Evolutionary conservation across 208 protist genomes (phyloP), one percentile per base, ranked within the genome.

Genomic region (Wallacemonas sp.): DNA sequence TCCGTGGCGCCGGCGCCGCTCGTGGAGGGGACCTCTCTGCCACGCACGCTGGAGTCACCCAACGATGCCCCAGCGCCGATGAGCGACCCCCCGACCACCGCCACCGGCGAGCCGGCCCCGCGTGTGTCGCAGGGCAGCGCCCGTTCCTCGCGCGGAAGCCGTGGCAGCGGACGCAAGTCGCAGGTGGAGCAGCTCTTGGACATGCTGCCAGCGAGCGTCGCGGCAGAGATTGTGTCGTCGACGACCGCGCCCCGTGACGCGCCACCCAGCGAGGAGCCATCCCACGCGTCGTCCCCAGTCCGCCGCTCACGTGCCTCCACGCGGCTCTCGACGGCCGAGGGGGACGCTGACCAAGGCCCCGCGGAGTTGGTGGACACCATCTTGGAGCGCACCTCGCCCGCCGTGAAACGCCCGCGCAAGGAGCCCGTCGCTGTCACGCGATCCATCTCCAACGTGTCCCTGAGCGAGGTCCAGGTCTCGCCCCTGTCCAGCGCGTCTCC

Each of bases 191-290:
- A 74, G 61, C 61, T 86, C 3, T 31, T 86, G 36, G 76, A 78
- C 8, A 82, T 86, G 73, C 64, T 86, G 26, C 81, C 81, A 0
- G 54, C 45, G 2, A 72, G 82, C n/a, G 67, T 76, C 1, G 61
- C 48, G 2, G 70, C 65, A 12, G 76, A 82, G 55, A 70, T 82
- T 33, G 36, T 31, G 41, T 79, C 75, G 3, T 78, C 74, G 36
- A 84, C n/a, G n/a, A n/a, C n/a, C n/a, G n/a, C n/a, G n/a, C n/a
- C n/a, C n/a, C n/a, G n/a, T n/a, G n/a, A n/a, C n/a, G n/a, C n/a
- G n/a, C n/a, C n/a, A n/a, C n/a, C n/a, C n/a, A n/a, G n/a, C n/a
- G n/a, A n/a, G n/a, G n/a, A 1, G 72, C 50, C 10, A 42, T 42
- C 38, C 38, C 38, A 42, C 7, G 38, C 39, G 22, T 10, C 16